Evolutionary conservation across 2,329 filamentous ascomycete genomes (phyloP), one percentile per base, ranked within the genome.

Genomic region (Fusarium phyllophilum): DNA sequence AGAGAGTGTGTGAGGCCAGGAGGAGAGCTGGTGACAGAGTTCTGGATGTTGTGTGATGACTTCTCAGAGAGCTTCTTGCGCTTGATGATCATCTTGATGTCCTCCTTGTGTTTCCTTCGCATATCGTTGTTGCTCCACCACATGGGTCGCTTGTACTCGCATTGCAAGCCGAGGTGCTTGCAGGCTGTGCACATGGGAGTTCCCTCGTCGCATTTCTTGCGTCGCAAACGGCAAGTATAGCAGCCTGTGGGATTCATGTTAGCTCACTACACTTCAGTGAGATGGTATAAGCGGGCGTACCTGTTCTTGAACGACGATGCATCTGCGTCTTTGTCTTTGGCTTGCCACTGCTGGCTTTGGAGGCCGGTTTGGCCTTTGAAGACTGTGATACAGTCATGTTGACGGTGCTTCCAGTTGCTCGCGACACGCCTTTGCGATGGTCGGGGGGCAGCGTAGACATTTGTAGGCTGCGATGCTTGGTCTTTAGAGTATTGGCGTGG

Each of bases 21-120:
- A 74, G 94, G 94, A 63, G 93, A 93, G 82, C 89, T 86, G 62
- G 65, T 58, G 76, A 89, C 84, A 45, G 88, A 86, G 61, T 86
- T 87, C 73, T 87, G 86, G 63, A 89, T 86, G 49, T 85, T 85
- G 78, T 87, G 84, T 59, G 90, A 88, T 59, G 90, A 87, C 90
- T 97, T 97, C 85, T 98, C 96, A 33, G 92, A 91, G 76, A 97
- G 88, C 89, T 98, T 98, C 81, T 96, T 98, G 81, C 92, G 91
- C 90, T 97, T 98, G 87, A 99, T 98, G 83, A 96, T 94, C 84
- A 93, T 92, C 89, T 99, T 99, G 88, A 99, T 97, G 77, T 92
- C 86, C 81, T 98, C 96, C 86, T 98, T 99, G 82, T 98, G 94
- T 64, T 91, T 86, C 78, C 92, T 90, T 77, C 96, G 89, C 80